Evolutionary conservation across 2,329 filamentous ascomycete genomes (phyloP).

Genomic region (Colletotrichum chrysophilum): DNA sequence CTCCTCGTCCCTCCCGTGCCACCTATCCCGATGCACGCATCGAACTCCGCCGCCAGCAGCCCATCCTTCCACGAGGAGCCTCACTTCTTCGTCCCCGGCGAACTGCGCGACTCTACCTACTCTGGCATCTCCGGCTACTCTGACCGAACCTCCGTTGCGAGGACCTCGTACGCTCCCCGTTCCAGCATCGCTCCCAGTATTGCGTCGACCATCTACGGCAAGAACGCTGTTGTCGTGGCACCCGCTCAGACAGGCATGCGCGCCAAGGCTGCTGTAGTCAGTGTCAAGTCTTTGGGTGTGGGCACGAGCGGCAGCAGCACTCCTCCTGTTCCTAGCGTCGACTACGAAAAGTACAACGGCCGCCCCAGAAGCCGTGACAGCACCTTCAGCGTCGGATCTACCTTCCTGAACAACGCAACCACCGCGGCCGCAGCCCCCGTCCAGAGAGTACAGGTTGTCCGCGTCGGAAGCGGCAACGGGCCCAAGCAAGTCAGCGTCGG

Average conservation of each 20-base stretch:
- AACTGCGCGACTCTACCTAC: conserved; percentile 90
- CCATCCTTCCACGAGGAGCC: conserved; percentile 72
- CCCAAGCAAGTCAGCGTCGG: conserved; percentile 49
- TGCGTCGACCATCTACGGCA: conserved; percentile 92
- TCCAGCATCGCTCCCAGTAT: conserved; percentile 85
- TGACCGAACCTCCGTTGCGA: conserved; percentile 66
- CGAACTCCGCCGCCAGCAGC: conserved; percentile 53
- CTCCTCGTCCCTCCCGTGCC: conserved; percentile 90
- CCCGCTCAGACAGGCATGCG: conserved; percentile 87
- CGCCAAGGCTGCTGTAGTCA: conserved; percentile 90
- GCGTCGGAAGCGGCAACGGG: conserved; percentile 53
- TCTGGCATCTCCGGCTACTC: conserved; percentile 73
- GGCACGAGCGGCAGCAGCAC: conserved; percentile 59
- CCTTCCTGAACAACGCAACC: conserved; percentile 70
- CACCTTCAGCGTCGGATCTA: conserved; percentile 71
- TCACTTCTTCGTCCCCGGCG: conserved; percentile 91
- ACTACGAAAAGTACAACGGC: conserved; percentile 63
- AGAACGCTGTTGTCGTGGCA: conserved; percentile 82
- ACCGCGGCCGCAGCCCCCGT: conserved; percentile 61
- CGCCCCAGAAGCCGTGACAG: conserved; percentile 60
- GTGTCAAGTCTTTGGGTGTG: conserved; percentile 75
- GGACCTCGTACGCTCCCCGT: conserved; percentile 63
- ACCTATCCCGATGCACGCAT: conserved; percentile 77
- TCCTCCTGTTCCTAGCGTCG: conserved; percentile 77
- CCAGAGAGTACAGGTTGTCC: conserved; percentile 61